Evolutionary conservation across 768 basidiomycete genomes (phyloP), one percentile per base, ranked within the genome.

Genomic region (Xerocomellus amylosporus): DNA sequence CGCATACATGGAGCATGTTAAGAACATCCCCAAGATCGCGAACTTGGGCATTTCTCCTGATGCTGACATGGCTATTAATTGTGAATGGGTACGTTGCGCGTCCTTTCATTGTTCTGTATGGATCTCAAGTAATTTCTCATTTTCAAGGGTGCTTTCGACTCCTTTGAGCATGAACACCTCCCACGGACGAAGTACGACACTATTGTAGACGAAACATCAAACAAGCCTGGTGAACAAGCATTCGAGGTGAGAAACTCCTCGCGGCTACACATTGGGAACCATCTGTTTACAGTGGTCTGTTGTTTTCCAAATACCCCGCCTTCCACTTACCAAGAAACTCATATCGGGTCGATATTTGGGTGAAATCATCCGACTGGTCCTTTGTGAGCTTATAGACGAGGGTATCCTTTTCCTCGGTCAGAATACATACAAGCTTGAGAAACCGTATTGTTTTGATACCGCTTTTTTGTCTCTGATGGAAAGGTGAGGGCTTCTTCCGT

Each of bases 391-490:
- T 46, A 93, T 97, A 67, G 95, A 97, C 67, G 89, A 94, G 61
- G 97, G 96, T 72, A 90, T 95, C 19, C 82, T 99, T 49, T 99
- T 99, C 85, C 82, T 97, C 30, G 95, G 97, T 24, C 96, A 99
- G 73, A 93, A 96, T 71, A 97, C 96, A 1, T 98, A 98, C 82
- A 98, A 98, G 77, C 83, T 99, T 37, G 95, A 98, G 73, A 90
- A 82, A 60, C 84, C 93, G 19, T 94, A 94, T 69, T 86, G 82
- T 28, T 86, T 99, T 64, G 96, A 99, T 71, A 99, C 97, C 2
- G 95, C 96, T 2, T 98, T 98, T 78, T 75, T 99, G 57, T 95
- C 93, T 39, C 78, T 98, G 41, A 97, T 99, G 88, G 96, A 98
- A 75, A 90, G 86, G 93, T 89, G 58, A 49, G 45, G 9, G 13